These are phyloP conservation scores for Singerocomus inundabilis DNA, from an alignment of 1,284 basidiomycete species.

Conservation along the genomic window DNA sequence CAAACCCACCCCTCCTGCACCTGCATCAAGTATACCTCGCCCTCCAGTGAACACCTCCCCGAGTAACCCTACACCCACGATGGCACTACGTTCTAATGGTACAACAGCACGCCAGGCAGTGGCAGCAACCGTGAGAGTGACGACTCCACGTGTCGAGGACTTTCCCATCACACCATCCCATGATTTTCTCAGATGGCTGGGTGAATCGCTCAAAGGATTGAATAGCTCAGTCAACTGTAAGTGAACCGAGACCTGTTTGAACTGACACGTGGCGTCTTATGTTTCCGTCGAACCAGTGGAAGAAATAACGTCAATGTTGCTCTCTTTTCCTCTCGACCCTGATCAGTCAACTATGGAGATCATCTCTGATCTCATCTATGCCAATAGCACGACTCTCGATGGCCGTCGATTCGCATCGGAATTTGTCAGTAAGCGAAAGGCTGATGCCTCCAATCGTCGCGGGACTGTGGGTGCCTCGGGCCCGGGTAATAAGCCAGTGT, in stretches of 20 bases:
- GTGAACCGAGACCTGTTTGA: constrained; percentile 23
- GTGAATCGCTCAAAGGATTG: constrained; percentile 84
- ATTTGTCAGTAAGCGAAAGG: constrained; percentile 84
- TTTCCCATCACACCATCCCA: constrained; percentile 65
- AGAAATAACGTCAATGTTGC: constrained; percentile 89
- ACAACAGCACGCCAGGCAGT: constrained; percentile 34
- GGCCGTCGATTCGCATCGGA: constrained; percentile 92
- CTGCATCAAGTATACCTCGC: constrained; percentile 34
- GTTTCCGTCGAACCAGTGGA: constrained; percentile 58
- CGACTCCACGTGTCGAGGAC: constrained; percentile 54
- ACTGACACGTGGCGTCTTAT: constrained; percentile 15
- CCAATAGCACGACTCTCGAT: constrained; percentile 91
- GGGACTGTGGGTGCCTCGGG: constrained; percentile 38
- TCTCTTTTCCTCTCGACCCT: constrained; percentile 88
- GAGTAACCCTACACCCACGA: constrained; percentile 23
- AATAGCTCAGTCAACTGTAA: constrained; percentile 78
- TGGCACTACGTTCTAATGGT: constrained; percentile 39
- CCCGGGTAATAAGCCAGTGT: constrained; percentile 52
- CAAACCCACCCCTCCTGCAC: constrained; percentile 46
- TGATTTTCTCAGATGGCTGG: constrained; percentile 93
- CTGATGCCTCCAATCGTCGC: constrained; percentile 61
- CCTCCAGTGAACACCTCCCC: constrained; percentile 31
- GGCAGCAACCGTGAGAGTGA: constrained; percentile 39
- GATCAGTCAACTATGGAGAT: constrained; percentile 81
- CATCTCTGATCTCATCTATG: constrained; percentile 91